phyloP scores from a whole-genome alignment of 208 protist species.

The Blastocrithidia nonstop region DNA sequence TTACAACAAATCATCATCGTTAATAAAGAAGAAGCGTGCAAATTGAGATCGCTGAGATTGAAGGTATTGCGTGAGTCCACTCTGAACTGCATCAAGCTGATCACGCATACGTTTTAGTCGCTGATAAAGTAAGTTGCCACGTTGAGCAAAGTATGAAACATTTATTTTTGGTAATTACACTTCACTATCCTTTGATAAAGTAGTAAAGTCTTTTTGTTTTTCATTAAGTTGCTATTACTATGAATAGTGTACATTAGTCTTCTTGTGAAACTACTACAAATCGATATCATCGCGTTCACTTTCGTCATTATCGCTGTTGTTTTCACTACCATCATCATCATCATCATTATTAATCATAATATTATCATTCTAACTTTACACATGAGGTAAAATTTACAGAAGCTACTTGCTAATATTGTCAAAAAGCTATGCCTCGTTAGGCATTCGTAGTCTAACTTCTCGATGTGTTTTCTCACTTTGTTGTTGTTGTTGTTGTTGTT shows the following conservation, averaged over 20 bases:
- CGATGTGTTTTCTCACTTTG: not conserved
- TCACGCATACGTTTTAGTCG: slow-evolving; percentile 85
- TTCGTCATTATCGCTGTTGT: too few species aligned
- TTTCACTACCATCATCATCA: too few species aligned
- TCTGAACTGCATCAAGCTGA: slow-evolving; percentile 91
- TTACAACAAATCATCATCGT: slow-evolving; percentile 99
- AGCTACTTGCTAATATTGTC: too few species aligned
- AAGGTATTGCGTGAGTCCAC: slow-evolving; percentile 94
- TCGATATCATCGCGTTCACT: too few species aligned
- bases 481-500: slow-evolving; percentile 1
- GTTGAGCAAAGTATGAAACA: slow-evolving; percentile 85
- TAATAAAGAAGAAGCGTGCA: slow-evolving; percentile 99
- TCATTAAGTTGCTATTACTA: too few species aligned
- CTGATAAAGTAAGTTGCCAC: slow-evolving; percentile 65
- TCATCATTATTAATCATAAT: too few species aligned
- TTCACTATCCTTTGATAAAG: not conserved
- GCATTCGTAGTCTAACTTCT: too few species aligned
- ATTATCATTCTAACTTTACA: too few species aligned
- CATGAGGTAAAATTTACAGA: too few species aligned
- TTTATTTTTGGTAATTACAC: slow-evolving; percentile 26
- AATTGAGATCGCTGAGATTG: slow-evolving; percentile 94
- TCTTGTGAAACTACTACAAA: too few species aligned
- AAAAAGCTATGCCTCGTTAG: too few species aligned
- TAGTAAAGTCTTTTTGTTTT: not conserved
- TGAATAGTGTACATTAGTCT: too few species aligned